Conservation (phyloP, 2,329 filamentous ascomycete species). For the Fusarium pininemorale region DNA sequence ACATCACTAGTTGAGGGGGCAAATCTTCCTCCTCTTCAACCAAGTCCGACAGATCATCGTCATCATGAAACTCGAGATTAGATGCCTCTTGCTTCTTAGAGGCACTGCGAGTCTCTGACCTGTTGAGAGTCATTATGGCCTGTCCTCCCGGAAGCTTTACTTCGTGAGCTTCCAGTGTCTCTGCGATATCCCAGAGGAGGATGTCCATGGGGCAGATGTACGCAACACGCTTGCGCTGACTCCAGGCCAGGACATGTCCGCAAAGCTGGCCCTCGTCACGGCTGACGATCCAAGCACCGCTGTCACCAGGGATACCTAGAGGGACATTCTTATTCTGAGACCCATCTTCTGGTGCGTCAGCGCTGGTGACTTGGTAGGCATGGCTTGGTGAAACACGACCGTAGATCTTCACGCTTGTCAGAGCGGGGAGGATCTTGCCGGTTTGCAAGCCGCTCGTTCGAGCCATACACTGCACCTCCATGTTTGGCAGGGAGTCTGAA, state of each 20-base stretch:
- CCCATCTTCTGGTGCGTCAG: conserved; percentile 33
- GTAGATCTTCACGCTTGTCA: conserved; percentile 87
- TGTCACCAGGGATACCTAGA: conserved; percentile 83
- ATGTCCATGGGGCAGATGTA: conserved; percentile 98
- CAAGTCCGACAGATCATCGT: conserved; percentile 42
- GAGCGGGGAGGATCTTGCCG: conserved; percentile 78
- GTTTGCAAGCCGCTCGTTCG: conserved; percentile 85
- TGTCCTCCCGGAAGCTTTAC: conserved; percentile 76
- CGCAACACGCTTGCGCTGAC: conserved; percentile 78
- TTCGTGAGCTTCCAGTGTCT: conserved; percentile 74
- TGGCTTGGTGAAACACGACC: conserved; percentile 83
- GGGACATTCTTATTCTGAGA: conserved; percentile 44
- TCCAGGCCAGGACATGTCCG: conserved; percentile 91
- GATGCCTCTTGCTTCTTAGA: conserved; percentile 13
- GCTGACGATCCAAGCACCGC: conserved; percentile 91
- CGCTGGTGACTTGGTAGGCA: conserved; percentile 68
- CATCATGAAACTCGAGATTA: conserved; percentile 10
- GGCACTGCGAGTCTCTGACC: conserved; percentile 13
- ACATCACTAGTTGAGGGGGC: conserved; percentile 18
- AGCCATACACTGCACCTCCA: conserved; percentile 87
- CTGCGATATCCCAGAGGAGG: conserved; percentile 83
- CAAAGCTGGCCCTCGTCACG: conserved; percentile 81
- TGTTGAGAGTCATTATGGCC: conserved; percentile 45
- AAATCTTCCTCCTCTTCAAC: conserved; percentile 43
- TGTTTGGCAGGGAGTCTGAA: conserved; percentile 71